Evolutionary conservation across 2,329 filamentous ascomycete species (phyloP).

Genomic region (Dichotomopilus funicola): DNA sequence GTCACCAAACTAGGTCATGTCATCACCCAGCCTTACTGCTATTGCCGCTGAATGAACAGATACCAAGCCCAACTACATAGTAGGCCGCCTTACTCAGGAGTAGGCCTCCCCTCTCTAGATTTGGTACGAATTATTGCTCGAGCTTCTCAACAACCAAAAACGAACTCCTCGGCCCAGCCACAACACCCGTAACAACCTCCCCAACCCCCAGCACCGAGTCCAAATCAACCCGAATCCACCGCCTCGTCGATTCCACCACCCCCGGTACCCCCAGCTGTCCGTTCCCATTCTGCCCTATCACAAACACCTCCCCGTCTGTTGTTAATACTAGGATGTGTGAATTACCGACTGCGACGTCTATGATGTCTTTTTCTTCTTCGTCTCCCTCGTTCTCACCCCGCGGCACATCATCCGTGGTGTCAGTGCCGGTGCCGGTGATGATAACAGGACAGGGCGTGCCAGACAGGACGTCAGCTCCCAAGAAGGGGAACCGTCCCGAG

Average conservation of each 20-base stretch:
- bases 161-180: slow-evolving; percentile 43
- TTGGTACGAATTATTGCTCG: not conserved
- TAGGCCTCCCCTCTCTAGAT: too few species aligned
- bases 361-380: slow-evolving; percentile 42
- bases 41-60: not conserved
- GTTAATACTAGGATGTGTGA: slow-evolving; percentile 53
- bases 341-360: slow-evolving; percentile 52
- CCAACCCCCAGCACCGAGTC: slow-evolving; percentile 14
- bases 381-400: not conserved
- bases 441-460: slow-evolving; percentile 39
- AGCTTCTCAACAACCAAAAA: slow-evolving; percentile 37
- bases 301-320: slow-evolving; percentile 43
- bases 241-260: slow-evolving; percentile 12
- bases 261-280: slow-evolving; percentile 51
- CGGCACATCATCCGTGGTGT: too few species aligned
- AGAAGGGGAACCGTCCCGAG: slow-evolving; percentile 28
- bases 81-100: too few species aligned
- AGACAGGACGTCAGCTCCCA: slow-evolving; percentile 25
- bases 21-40: not conserved
- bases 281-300: slow-evolving; percentile 49
- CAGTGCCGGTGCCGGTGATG: slow-evolving; percentile 43
- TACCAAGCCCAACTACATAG: too few species aligned
- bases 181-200: slow-evolving; percentile 35
- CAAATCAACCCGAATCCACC: slow-evolving; percentile 33
- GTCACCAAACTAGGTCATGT: slow-evolving; percentile 7